A percentile compares a stretch with the other conserved stretches of the same genome.
These are phyloP conservation scores for Xylariaceae sp. DNA, from an alignment of 2,329 filamentous ascomycete species.

Conservation along the genomic window DNA sequence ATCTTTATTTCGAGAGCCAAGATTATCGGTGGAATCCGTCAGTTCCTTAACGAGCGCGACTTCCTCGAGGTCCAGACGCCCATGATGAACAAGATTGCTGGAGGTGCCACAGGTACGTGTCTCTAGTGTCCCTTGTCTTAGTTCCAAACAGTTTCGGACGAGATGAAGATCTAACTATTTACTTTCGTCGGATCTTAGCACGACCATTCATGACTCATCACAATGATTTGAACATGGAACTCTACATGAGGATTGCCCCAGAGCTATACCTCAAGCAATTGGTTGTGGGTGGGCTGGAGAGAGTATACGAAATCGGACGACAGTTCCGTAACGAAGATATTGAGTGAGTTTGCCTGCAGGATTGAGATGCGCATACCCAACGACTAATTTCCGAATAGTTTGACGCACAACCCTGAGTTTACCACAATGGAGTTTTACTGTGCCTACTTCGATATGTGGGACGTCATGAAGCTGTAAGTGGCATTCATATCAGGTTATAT, in stretches of 20 bases:
- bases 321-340: slow-evolving; percentile 95
- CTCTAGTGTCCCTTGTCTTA: neutral
- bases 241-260: slow-evolving; percentile 92
- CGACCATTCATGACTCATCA: slow-evolving; percentile 94
- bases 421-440: slow-evolving; percentile 97
- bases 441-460: slow-evolving; percentile 89
- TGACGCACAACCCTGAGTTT: slow-evolving; percentile 98
- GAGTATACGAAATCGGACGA: slow-evolving; percentile 92
- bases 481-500: neutral
- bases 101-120: slow-evolving; percentile 75
- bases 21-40: slow-evolving; percentile 84
- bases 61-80: slow-evolving; percentile 88
- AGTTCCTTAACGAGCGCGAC: slow-evolving; percentile 81
- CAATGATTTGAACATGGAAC: slow-evolving; percentile 91
- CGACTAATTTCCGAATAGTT: neutral
- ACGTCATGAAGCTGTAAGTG: slow-evolving; percentile 68
- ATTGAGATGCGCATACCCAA: no score
- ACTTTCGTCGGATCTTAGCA: slow-evolving; percentile 41
- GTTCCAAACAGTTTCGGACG: no score
- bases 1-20: slow-evolving; percentile 82
- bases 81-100: slow-evolving; percentile 95
- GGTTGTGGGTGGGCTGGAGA: slow-evolving; percentile 89
- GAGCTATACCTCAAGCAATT: slow-evolving; percentile 96
- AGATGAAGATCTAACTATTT: no score
- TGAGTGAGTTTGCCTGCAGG: slow-evolving; percentile 44